phyloP scores from a whole-genome alignment of 1,284 basidiomycete species.

The Peniophora sp. region DNA sequence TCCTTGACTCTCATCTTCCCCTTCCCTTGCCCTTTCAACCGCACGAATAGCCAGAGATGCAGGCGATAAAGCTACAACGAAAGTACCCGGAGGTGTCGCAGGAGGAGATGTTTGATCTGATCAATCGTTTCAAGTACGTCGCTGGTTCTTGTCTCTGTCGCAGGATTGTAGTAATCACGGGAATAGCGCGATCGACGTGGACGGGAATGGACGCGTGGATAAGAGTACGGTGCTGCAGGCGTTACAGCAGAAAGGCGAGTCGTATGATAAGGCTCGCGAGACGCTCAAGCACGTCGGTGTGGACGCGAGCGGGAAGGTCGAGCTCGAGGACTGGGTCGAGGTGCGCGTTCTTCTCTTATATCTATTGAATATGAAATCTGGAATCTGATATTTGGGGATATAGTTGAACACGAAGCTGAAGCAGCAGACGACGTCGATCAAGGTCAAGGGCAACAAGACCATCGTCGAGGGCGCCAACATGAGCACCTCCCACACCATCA shows the following conservation, averaged over 20 bases:
- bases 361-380: neutral
- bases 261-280: constrained; percentile 86
- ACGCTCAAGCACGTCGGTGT: constrained; percentile 93
- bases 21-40: neutral
- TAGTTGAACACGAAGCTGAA: constrained; percentile 81
- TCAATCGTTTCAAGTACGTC: constrained; percentile 89
- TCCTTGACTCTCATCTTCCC: neutral
- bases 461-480: constrained; percentile 93
- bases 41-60: constrained; percentile 44
- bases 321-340: constrained; percentile 98
- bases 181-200: constrained; percentile 72
- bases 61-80: constrained; percentile 83
- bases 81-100: constrained; percentile 90
- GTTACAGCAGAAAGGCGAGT: constrained; percentile 72
- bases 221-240: constrained; percentile 76
- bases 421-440: constrained; percentile 49
- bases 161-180: neutral
- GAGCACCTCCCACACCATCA: constrained; percentile 96
- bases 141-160: constrained; percentile 3
- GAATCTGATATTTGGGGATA: constrained; percentile 1
- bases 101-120: constrained; percentile 90
- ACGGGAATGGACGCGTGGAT: constrained; percentile 80
- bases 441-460: constrained; percentile 82
- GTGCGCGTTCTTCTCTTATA: constrained; percentile 31
- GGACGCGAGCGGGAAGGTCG: constrained; percentile 92